These are phyloP conservation scores for Magnolia kwangsiensis DNA, from an alignment of 164 flowering plant genomes.

Conservation along the genomic window DNA sequence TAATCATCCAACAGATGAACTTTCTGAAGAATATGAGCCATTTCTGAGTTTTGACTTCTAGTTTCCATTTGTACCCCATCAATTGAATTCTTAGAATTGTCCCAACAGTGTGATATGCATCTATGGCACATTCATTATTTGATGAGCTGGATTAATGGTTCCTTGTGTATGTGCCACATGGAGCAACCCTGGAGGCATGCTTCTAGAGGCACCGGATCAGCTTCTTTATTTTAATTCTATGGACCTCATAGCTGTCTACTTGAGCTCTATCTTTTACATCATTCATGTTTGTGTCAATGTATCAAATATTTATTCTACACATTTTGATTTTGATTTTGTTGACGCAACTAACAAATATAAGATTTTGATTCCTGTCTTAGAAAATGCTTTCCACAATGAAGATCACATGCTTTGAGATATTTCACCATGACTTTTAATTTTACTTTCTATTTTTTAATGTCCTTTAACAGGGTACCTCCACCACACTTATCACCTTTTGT, in stretches of 20 bases:
- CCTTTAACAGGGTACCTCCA: slow-evolving; percentile 63
- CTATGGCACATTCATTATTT: no score
- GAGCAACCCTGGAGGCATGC: no score
- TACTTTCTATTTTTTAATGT: background rate
- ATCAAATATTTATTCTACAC: background rate
- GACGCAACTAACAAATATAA: background rate
- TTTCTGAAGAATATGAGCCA: no score
- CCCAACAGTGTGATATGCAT: no score
- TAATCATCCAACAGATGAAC: no score
- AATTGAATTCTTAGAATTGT: no score
- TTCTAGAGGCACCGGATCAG: no score
- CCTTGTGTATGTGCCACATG: no score
- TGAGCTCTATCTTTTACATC: background rate
- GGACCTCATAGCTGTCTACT: background rate
- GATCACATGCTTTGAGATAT: background rate
- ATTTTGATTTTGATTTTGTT: background rate
- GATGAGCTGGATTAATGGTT: no score
- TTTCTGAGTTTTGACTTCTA: no score
- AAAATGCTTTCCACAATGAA: background rate
- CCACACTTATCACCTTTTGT: slow-evolving; percentile 97
- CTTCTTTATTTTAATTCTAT: no score
- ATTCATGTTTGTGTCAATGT: background rate
- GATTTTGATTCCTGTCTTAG: background rate
- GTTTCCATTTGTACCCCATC: no score
- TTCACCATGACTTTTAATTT: background rate